A percentile compares a stretch with the other conserved stretches of the same genome.
phyloP scores from a whole-genome alignment of 169 alveolate species.

The Blepharisma undulans region DNA sequence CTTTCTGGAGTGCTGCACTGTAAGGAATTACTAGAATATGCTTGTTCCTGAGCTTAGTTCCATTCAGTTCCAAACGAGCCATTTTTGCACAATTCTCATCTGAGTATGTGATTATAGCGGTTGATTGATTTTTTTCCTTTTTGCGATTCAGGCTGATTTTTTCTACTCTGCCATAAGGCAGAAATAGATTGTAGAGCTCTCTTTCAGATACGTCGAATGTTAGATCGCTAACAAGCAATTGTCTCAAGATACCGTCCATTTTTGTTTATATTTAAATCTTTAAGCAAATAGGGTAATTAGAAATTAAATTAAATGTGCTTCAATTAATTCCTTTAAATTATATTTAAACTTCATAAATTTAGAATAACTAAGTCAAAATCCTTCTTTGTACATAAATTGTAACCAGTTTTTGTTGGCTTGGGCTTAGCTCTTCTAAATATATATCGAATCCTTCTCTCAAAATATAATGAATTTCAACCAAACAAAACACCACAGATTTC shows the following conservation, averaged over 20 bases:
- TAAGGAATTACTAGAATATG: neutral
- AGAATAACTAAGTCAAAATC: neutral
- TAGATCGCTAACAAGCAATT: neutral
- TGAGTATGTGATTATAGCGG: neutral
- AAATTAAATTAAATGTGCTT: neutral
- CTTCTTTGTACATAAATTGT: slow-evolving; percentile 39
- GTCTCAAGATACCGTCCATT: neutral
- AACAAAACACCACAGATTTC: slow-evolving; percentile 42
- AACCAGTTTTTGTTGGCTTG: slow-evolving; percentile 43
- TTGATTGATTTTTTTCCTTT: neutral
- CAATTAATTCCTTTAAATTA: too few relatives aligned
- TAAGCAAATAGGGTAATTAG: neutral
- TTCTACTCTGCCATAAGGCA: neutral
- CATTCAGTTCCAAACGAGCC: neutral
- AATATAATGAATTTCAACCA: slow-evolving; percentile 33
- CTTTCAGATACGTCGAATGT: neutral
- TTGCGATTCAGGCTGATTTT: neutral
- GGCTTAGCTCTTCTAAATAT: slow-evolving; percentile 28
- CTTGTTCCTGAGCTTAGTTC: neutral
- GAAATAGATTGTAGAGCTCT: neutral
- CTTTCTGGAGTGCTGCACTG: too few relatives aligned
- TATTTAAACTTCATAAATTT: too few relatives aligned
- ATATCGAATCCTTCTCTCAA: neutral
- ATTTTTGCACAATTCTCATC: neutral
- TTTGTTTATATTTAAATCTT: neutral